Percentiles rank a stretch among this genome's conserved stretches.
Conservation (phyloP, 2,329 filamentous ascomycete species). For the Lecanicillium sp. region DNA sequence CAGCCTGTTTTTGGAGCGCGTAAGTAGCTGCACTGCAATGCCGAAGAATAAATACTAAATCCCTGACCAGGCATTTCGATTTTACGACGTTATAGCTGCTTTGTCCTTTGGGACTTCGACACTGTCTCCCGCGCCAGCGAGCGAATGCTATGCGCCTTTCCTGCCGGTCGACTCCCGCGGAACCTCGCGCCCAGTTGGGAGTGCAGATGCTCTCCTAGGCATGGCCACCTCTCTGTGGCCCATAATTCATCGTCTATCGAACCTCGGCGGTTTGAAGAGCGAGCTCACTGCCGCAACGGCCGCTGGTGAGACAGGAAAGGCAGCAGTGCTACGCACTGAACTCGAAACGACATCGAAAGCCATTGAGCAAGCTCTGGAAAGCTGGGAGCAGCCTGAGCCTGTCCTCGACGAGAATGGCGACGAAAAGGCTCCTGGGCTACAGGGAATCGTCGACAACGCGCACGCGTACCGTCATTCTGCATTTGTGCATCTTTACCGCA, state of each 20-base stretch:
- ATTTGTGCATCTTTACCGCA: conserved; percentile 50
- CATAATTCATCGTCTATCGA: conserved; percentile 53
- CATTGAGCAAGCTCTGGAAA: conserved; percentile 46
- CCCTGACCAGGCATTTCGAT: conserved; percentile 47
- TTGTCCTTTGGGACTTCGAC: conserved; percentile 53
- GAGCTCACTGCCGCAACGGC: conserved; percentile 39
- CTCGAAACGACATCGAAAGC: conserved; percentile 44
- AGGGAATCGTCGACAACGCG: conserved; percentile 51
- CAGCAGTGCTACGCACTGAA: conserved; percentile 40
- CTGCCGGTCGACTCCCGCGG: conserved; percentile 36
- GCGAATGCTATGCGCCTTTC: conserved; percentile 37
- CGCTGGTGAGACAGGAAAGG: conserved; percentile 33
- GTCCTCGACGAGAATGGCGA: background rate
- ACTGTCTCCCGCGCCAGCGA: conserved; percentile 41
- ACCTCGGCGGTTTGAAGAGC: conserved; percentile 43
- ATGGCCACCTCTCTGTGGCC: conserved; percentile 58
- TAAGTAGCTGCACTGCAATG: conserved; percentile 20
- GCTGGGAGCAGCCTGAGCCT: conserved; percentile 47
- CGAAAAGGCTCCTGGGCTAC: conserved; percentile 22
- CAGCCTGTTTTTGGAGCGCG: conserved; percentile 50
- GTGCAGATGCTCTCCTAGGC: conserved; percentile 52
- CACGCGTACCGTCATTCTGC: conserved; percentile 52
- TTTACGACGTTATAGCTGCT: conserved; percentile 58
- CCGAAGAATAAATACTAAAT: background rate
- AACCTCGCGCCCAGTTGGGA: conserved; percentile 38